These are phyloP conservation scores for Epichloe uncinata DNA, from an alignment of 2,329 filamentous ascomycete genomes.

Conservation along the genomic window DNA sequence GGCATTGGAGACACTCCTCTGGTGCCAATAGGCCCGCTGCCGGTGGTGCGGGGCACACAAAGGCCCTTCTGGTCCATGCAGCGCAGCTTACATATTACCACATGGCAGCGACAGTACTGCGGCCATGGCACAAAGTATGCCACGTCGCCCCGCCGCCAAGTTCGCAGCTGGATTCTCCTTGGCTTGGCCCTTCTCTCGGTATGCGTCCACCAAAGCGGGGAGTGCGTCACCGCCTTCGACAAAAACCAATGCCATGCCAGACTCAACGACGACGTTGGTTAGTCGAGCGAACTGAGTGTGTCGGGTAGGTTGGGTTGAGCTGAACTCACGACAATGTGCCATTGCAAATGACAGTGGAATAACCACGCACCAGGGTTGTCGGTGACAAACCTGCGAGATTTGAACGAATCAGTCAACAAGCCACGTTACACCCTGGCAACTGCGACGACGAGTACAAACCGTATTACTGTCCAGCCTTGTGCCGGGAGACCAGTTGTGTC, in stretches of 20 bases:
- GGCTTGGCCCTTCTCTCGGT: background rate
- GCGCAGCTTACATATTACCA: background rate
- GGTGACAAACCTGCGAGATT: background rate
- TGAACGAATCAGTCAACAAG: no score
- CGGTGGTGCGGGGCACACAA: background rate
- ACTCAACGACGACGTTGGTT: background rate
- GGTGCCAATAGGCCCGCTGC: no score
- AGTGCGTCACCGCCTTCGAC: constrained; percentile 1
- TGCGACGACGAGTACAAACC: background rate
- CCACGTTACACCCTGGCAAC: background rate
- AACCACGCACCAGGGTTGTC: constrained; percentile 4
- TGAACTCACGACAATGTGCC: constrained; percentile 2
- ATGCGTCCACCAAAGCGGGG: background rate
- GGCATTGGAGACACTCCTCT: no score
- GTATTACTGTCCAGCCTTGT: constrained; percentile 1
- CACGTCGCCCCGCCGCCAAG: background rate
- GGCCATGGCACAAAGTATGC: background rate
- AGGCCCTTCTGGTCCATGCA: no score
- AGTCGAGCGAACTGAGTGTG: no score
- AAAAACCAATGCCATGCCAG: constrained; percentile 3
- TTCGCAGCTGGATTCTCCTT: background rate
- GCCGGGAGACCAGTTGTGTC: constrained; percentile 1
- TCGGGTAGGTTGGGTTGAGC: no score
- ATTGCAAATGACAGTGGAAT: constrained; percentile 4
- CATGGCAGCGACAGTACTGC: background rate